Percentiles rank a stretch among this genome's conserved stretches.
phyloP scores from a whole-genome alignment of 2,329 filamentous ascomycete genomes.

The Bipolaris zeicola region DNA sequence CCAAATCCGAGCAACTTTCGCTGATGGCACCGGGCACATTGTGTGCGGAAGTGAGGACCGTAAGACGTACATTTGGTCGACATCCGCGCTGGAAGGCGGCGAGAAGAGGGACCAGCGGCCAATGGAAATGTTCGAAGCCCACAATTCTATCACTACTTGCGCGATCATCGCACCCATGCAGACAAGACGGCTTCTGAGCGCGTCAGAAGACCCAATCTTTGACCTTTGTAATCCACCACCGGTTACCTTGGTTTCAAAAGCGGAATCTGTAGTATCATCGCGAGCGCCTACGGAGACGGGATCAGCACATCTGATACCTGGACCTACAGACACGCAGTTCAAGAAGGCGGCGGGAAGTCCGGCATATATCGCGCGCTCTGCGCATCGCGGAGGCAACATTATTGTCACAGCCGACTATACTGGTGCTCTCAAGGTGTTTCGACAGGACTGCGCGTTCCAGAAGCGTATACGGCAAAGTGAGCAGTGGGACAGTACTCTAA shows the following conservation, averaged over 20 bases:
- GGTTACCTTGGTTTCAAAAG: conserved; percentile 76
- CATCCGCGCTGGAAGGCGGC: conserved; percentile 60
- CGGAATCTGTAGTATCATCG: conserved; percentile 64
- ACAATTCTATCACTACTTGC: conserved; percentile 86
- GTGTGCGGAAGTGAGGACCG: conserved; percentile 93
- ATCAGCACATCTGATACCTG: conserved; percentile 41
- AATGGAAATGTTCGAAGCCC: conserved; percentile 88
- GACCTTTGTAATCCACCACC: conserved; percentile 95
- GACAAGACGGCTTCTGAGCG: conserved; percentile 76
- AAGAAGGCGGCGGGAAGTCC: conserved; percentile 67
- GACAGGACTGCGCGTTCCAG: conserved; percentile 86
- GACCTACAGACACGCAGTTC: conserved; percentile 43
- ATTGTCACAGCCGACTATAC: conserved; percentile 88
- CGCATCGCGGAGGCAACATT: conserved; percentile 83
- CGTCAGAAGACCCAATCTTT: conserved; percentile 90
- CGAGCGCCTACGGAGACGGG: conserved; percentile 54
- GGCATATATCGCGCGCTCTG: conserved; percentile 75
- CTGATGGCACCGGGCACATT: conserved; percentile 82
- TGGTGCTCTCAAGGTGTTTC: conserved; percentile 90
- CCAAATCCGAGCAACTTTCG: conserved; percentile 88
- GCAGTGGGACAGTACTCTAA: conserved; percentile 79
- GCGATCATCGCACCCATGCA: conserved; percentile 81
- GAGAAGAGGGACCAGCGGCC: conserved; percentile 80
- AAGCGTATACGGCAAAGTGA: conserved; percentile 68
- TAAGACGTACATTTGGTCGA: conserved; percentile 88